phyloP scores from a whole-genome alignment of 148 eudicot species.

The Arctostaphylos glauca region DNA sequence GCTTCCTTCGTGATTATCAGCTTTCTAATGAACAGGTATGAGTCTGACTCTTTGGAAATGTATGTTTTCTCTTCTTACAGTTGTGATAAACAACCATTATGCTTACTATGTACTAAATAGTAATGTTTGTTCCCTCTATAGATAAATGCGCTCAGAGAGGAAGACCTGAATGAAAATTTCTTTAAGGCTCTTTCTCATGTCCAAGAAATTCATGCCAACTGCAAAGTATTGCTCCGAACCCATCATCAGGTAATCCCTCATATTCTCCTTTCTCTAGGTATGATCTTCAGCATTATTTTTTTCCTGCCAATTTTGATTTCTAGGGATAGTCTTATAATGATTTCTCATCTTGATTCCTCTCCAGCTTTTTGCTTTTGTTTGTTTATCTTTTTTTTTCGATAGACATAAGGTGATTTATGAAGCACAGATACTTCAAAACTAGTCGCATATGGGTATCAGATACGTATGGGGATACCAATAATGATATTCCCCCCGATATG shows the following conservation, averaged over 20 bases:
- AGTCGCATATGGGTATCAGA: too few relatives aligned
- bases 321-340: background rate
- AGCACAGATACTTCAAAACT: too few relatives aligned
- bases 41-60: background rate
- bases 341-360: background rate
- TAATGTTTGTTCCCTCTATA: conserved; percentile 28
- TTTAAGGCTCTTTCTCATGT: conserved; percentile 97
- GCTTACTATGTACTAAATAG: conserved; percentile 15
- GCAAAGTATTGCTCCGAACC: conserved; percentile 90
- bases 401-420: background rate
- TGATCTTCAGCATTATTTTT: background rate
- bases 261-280: background rate
- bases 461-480: too few relatives aligned
- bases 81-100: background rate
- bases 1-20: conserved; percentile 94
- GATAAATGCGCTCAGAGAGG: conserved; percentile 95
- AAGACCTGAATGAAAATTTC: conserved; percentile 82
- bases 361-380: background rate
- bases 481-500: too few relatives aligned
- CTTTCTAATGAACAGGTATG: conserved; percentile 93
- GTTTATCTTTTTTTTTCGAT: background rate
- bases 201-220: conserved; percentile 95
- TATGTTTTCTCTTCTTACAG: background rate
- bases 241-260: conserved; percentile 80
- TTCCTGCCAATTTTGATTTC: background rate